These are phyloP conservation scores for Camelina laxa DNA, from an alignment of 345 rosid species.

Conservation along the genomic window DNA sequence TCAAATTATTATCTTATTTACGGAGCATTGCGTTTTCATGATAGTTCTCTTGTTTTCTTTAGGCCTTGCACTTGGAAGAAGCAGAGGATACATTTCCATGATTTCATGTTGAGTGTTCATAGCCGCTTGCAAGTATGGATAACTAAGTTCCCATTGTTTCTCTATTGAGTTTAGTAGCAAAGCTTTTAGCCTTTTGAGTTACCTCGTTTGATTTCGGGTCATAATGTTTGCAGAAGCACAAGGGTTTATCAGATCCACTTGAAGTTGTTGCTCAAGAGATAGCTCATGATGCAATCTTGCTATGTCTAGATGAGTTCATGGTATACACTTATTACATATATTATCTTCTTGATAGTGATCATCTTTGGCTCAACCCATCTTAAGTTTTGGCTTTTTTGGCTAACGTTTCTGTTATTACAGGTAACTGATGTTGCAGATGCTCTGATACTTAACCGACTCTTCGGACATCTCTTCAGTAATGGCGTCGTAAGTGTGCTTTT, in stretches of 20 bases:
- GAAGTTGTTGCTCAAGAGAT: conserved; percentile 98
- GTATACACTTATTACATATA: conserved; percentile 45
- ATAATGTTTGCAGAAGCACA: conserved; percentile 74
- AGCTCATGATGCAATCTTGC: conserved; percentile 83
- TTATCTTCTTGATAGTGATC: conserved; percentile 11
- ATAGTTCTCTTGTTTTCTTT: conserved; percentile 10
- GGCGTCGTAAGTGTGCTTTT: conserved; percentile 74
- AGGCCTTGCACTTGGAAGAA: conserved; percentile 95
- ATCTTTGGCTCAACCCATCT: conserved; percentile 26
- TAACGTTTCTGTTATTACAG: conserved; percentile 44
- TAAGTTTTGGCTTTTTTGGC: conserved; percentile 19
- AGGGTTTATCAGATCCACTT: conserved; percentile 92
- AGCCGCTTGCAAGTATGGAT: conserved; percentile 85
- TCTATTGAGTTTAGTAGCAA: background rate
- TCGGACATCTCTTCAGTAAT: conserved; percentile 73
- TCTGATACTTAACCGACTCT: conserved; percentile 86
- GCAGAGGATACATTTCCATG: conserved; percentile 97
- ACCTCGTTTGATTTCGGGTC: background rate
- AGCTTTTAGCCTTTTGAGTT: conserved; percentile 11
- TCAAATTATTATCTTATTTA: background rate
- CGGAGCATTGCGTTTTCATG: background rate
- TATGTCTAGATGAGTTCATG: conserved; percentile 97
- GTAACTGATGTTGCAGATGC: conserved; percentile 99
- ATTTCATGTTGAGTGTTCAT: conserved; percentile 96
- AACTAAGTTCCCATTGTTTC: background rate